phyloP scores from a whole-genome alignment of 164 flowering plant genomes.

The Pachysandra terminalis region DNA sequence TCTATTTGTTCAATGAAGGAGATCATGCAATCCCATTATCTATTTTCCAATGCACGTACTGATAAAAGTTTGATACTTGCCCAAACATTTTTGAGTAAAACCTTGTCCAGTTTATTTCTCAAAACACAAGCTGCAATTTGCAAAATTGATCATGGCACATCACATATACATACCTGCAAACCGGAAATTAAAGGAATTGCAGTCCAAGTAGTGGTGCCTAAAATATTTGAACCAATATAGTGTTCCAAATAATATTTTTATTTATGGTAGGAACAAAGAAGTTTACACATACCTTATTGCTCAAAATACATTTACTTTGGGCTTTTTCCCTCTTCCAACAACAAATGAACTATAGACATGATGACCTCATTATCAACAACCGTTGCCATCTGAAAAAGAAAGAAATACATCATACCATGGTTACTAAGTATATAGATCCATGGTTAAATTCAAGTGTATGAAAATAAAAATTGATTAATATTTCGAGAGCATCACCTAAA shows the following conservation, averaged over 20 bases:
- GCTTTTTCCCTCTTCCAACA: conserved; percentile 67
- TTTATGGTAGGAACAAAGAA: neutral
- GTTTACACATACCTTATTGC: conserved; percentile 10
- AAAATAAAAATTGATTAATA: neutral
- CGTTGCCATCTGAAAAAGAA: conserved; percentile 38
- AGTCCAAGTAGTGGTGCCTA: too few species aligned
- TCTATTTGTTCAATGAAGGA: too few species aligned
- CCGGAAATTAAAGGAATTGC: too few species aligned
- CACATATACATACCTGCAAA: too few species aligned
- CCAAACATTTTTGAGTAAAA: too few species aligned
- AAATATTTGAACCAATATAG: too few species aligned
- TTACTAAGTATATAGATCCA: neutral
- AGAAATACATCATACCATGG: neutral
- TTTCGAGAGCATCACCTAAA: neutral
- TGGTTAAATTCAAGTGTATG: neutral
- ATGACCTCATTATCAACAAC: conserved; percentile 60
- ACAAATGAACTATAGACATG: conserved; percentile 63
- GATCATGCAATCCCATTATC: too few species aligned
- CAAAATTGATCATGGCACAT: too few species aligned
- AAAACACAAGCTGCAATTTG: too few species aligned
- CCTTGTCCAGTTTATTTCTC: too few species aligned
- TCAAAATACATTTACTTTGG: conserved; percentile 7
- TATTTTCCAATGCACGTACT: too few species aligned
- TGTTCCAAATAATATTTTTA: neutral
- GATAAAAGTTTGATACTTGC: too few species aligned